phyloP scores from a whole-genome alignment of 345 rosid species.

The Geranium rotundifolium region DNA sequence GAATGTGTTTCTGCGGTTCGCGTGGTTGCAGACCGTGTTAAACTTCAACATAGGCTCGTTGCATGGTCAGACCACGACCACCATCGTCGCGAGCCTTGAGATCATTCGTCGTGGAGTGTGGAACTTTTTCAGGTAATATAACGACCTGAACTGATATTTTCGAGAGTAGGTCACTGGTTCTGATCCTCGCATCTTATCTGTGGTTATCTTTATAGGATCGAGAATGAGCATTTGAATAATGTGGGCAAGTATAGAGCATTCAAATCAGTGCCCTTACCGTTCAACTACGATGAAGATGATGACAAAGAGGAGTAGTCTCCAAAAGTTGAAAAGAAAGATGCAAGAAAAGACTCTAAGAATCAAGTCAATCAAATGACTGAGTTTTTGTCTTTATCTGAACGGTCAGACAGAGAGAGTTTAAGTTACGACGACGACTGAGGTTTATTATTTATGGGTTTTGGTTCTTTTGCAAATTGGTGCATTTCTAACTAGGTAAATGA shows the following conservation, averaged over 20 bases:
- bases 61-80: slow-evolving; percentile 55
- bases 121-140: slow-evolving; percentile 82
- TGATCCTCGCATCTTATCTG: not conserved
- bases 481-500: no score
- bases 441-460: no score
- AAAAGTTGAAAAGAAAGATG: no score
- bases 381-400: no score
- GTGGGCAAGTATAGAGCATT: slow-evolving; percentile 63
- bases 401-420: no score
- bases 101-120: slow-evolving; percentile 93
- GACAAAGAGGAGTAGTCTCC: slow-evolving; percentile 24
- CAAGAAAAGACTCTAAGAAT: no score
- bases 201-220: not conserved
- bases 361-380: no score
- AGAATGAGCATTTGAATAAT: slow-evolving; percentile 28
- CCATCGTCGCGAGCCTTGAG: slow-evolving; percentile 80
- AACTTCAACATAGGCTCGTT: slow-evolving; percentile 29
- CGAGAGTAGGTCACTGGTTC: not conserved
- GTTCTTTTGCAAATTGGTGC: no score
- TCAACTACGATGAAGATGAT: slow-evolving; percentile 44
- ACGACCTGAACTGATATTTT: no score
- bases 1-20: slow-evolving; percentile 69
- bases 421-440: no score
- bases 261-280: slow-evolving; percentile 69
- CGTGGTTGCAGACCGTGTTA: slow-evolving; percentile 78